Evolutionary conservation across 176 grass and related monocot genomes (phyloP).

Genomic region (Triticum urartu): DNA sequence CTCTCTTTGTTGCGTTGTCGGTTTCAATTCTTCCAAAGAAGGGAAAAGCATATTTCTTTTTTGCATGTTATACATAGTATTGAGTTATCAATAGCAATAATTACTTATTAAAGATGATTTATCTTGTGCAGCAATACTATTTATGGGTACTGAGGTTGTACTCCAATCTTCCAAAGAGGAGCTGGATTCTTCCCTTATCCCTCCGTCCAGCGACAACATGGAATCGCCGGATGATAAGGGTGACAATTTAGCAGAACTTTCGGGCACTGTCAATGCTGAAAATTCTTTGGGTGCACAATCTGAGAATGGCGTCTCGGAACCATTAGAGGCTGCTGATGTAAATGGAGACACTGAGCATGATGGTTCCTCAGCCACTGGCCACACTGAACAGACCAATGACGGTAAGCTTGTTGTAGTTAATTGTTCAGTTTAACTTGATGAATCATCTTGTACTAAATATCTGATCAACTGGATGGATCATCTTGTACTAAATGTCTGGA

Average conservation of each 20-base stretch:
- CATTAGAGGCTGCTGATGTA: conserved; percentile 17
- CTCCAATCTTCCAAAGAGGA: conserved; percentile 30
- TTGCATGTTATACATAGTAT: not conserved
- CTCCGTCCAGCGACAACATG: not conserved
- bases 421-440: not conserved
- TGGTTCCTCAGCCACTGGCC: not conserved
- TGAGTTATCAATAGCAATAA: not conserved
- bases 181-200: conserved; percentile 12
- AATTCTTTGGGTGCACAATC: not conserved
- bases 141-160: conserved; percentile 30
- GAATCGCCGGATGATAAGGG: conserved; percentile 20
- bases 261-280: not conserved
- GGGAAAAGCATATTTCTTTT: not conserved
- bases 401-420: conserved; percentile 10
- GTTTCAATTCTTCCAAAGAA: conserved; percentile 6
- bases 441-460: not conserved
- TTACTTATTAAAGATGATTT: not conserved
- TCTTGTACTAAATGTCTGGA: not conserved
- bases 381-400: not conserved
- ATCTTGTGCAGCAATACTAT: not conserved
- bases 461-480: not conserved
- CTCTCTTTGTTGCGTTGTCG: conserved; percentile 23
- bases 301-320: conserved; percentile 9
- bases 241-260: conserved; percentile 15
- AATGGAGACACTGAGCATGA: conserved; percentile 24